These are phyloP conservation scores for Rhizopogon vinicolor DNA, from an alignment of 768 basidiomycete genomes.

Conservation along the genomic window DNA sequence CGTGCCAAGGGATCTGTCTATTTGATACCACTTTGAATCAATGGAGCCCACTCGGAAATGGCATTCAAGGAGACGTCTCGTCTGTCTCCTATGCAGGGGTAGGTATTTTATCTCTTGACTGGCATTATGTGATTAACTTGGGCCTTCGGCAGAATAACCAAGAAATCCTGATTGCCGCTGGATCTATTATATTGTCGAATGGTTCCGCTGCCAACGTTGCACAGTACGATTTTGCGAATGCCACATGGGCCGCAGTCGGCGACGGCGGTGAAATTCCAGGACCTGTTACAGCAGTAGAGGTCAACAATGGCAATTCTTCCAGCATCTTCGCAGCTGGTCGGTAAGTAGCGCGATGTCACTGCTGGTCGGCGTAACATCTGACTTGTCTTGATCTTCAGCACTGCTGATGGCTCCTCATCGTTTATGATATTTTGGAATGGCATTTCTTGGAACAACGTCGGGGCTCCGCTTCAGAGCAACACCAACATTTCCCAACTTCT, in stretches of 20 bases:
- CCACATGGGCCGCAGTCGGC: slow-evolving; percentile 72
- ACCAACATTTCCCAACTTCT: slow-evolving; percentile 77
- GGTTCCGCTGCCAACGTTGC: slow-evolving; percentile 69
- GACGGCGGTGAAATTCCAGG: slow-evolving; percentile 65
- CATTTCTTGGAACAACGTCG: slow-evolving; percentile 61
- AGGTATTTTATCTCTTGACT: slow-evolving; percentile 22
- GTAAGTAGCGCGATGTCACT: slow-evolving; percentile 36
- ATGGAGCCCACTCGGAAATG: slow-evolving; percentile 78
- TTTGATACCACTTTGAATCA: slow-evolving; percentile 64
- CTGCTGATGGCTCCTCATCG: slow-evolving; percentile 53
- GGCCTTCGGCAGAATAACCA: slow-evolving; percentile 46
- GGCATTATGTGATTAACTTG: slow-evolving; percentile 3
- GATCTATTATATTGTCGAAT: slow-evolving; percentile 66
- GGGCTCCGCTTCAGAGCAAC: slow-evolving; percentile 48
- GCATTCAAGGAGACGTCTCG: slow-evolving; percentile 77
- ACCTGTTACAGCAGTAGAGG: slow-evolving; percentile 83
- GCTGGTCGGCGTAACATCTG: not conserved
- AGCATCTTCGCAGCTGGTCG: slow-evolving; percentile 90
- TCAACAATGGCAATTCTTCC: slow-evolving; percentile 73
- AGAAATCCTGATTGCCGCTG: slow-evolving; percentile 73
- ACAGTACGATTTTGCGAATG: slow-evolving; percentile 64
- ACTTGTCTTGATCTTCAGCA: slow-evolving; percentile 26
- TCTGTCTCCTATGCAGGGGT: slow-evolving; percentile 81
- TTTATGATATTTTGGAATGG: slow-evolving; percentile 91
- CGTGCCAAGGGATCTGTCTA: slow-evolving; percentile 75